A percentile compares a stretch with the other conserved stretches of the same genome.
Conservation (phyloP, 2,329 filamentous ascomycete species). For the Exophiala spinifera region DNA sequence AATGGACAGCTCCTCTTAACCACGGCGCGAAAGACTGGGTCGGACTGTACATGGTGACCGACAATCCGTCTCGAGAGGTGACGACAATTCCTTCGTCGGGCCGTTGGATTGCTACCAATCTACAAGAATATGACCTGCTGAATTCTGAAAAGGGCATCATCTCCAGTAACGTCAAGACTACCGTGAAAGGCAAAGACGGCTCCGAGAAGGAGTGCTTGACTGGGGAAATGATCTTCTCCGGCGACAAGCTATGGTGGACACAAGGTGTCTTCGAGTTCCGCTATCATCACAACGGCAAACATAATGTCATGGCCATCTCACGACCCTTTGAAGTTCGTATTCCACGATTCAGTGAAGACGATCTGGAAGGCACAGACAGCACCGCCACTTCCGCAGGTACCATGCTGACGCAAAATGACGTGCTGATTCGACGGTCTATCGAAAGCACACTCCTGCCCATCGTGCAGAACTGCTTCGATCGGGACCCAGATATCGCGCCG, state of each 20-base stretch:
- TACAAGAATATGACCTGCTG: constrained; percentile 70
- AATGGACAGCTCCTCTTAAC: constrained; percentile 82
- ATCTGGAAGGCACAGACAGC: constrained; percentile 49
- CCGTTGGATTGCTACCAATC: constrained; percentile 80
- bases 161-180: constrained; percentile 60
- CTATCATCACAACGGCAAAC: constrained; percentile 89
- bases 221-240: constrained; percentile 82
- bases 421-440: constrained; percentile 64
- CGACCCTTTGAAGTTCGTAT: constrained; percentile 90
- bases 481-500: constrained; percentile 86
- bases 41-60: constrained; percentile 90
- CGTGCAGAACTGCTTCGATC: constrained; percentile 87
- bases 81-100: constrained; percentile 83
- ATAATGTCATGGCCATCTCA: constrained; percentile 91
- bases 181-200: constrained; percentile 37
- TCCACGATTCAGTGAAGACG: constrained; percentile 73
- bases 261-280: constrained; percentile 95
- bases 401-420: constrained; percentile 48
- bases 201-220: constrained; percentile 57
- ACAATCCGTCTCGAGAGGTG: constrained; percentile 80
- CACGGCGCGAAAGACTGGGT: constrained; percentile 94
- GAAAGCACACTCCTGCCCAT: constrained; percentile 77
- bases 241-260: constrained; percentile 97
- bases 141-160: constrained; percentile 75
- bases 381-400: constrained; percentile 17